phyloP scores from a whole-genome alignment of 2,329 filamentous ascomycete genomes.

The Phaeophleospora eucalypticola region DNA sequence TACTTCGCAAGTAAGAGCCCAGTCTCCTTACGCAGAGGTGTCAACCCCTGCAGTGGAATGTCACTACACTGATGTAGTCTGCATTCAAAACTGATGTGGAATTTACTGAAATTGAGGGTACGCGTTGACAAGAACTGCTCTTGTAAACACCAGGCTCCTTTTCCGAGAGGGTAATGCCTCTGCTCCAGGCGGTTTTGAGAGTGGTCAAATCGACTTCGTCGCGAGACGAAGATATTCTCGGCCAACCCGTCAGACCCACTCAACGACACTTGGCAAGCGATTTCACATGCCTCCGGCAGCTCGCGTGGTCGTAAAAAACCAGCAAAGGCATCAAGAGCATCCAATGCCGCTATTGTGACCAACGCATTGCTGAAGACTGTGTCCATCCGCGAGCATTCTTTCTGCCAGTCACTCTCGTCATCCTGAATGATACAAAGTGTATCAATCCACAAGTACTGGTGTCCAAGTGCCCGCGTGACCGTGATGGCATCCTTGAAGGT shows the following conservation, averaged over 20 bases:
- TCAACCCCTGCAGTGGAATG: too few species aligned
- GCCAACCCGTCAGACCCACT: neutral
- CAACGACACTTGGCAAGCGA: neutral
- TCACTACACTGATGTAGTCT: too few species aligned
- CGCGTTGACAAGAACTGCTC: too few species aligned
- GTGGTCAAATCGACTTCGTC: neutral
- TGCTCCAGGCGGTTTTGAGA: too few species aligned
- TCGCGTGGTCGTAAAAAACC: neutral
- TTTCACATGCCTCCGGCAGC: neutral
- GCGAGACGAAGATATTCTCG: neutral
- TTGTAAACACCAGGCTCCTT: too few species aligned
- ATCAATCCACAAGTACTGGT: constrained; percentile 11
- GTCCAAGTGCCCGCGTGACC: neutral
- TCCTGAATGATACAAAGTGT: constrained; percentile 13
- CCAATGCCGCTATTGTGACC: constrained; percentile 1
- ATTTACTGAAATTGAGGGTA: too few species aligned
- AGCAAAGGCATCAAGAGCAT: neutral
- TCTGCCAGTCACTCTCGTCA: constrained; percentile 1
- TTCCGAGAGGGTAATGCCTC: too few species aligned
- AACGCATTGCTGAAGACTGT: constrained; percentile 2
- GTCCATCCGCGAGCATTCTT: constrained; percentile 1
- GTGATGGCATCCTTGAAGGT: constrained; percentile 7
- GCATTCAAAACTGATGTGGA: too few species aligned
- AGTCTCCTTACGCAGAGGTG: too few species aligned
- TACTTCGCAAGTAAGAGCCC: too few species aligned